phyloP scores from a whole-genome alignment of 2,329 filamentous ascomycete genomes.

The Hypoxylon sp. region DNA sequence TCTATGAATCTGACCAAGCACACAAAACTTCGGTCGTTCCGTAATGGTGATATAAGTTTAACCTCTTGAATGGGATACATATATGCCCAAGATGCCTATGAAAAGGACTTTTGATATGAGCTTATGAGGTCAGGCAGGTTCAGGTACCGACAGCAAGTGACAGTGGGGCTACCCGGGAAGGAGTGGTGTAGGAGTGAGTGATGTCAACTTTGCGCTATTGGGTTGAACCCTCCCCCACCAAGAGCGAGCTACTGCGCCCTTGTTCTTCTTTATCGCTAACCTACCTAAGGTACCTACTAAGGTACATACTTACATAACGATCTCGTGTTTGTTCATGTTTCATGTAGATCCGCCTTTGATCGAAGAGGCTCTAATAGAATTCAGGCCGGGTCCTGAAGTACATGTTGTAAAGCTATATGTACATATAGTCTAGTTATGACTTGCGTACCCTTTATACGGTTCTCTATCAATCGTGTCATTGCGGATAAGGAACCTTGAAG shows the following conservation, averaged over 20 bases:
- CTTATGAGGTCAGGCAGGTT: too few species aligned
- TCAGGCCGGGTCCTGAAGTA: not conserved
- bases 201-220: conserved; percentile 10
- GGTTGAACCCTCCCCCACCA: conserved; percentile 3
- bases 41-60: too few species aligned
- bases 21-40: too few species aligned
- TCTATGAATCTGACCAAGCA: too few species aligned
- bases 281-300: too few species aligned
- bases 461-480: not conserved
- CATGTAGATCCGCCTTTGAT: conserved; percentile 7
- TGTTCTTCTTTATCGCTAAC: conserved; percentile 1
- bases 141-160: not conserved
- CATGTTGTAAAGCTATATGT: not conserved
- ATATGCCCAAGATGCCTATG: too few species aligned
- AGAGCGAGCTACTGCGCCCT: not conserved
- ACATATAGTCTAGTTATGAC: conserved; percentile 16
- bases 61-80: too few species aligned
- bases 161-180: conserved; percentile 6
- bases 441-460: conserved; percentile 1
- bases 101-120: too few species aligned
- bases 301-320: too few species aligned
- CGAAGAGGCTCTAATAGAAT: not conserved
- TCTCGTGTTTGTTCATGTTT: conserved; percentile 5
- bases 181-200: conserved; percentile 8
- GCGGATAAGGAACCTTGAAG: conserved; percentile 11